These are phyloP conservation scores for Aspergillus haitiensis DNA, from an alignment of 495 filamentous ascomycete genomes.

Conservation along the genomic window DNA sequence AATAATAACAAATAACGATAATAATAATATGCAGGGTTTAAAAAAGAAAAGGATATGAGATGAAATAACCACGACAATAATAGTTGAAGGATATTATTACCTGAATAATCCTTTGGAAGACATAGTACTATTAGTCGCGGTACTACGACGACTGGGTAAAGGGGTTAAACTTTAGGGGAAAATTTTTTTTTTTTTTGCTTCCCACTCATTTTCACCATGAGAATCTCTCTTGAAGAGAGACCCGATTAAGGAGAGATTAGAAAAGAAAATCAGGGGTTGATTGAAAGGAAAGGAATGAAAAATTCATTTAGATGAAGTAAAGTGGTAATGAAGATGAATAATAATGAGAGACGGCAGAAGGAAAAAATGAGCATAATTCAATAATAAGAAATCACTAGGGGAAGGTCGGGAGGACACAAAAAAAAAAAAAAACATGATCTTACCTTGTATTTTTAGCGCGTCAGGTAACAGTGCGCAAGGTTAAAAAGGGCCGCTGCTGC, in stretches of 20 bases:
- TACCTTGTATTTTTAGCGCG: conserved; percentile 24
- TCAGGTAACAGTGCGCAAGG: conserved; percentile 21
- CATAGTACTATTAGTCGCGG: no score
- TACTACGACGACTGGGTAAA: no score
- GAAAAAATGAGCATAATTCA: neutral
- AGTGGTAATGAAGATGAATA: neutral
- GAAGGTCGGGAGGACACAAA: conserved; percentile 22
- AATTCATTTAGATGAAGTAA: neutral
- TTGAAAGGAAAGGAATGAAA: conserved; percentile 4
- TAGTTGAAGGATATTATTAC: no score
- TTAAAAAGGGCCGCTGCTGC: conserved; percentile 29
- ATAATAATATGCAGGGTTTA: neutral
- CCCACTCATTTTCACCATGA: neutral
- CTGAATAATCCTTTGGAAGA: no score
- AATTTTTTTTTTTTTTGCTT: no score
- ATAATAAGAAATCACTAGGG: conserved; percentile 23
- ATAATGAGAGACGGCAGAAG: neutral
- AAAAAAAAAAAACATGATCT: conserved; percentile 26
- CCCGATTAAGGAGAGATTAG: neutral
- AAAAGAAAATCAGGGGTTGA: neutral
- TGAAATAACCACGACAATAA: neutral
- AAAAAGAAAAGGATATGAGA: neutral
- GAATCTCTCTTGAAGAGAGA: neutral
- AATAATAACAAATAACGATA: conserved; percentile 3
- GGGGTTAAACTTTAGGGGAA: no score